Base-by-base conservation (phyloP, 2,329 filamentous ascomycete genomes). In the Pestalotiopsis sp. region DNA sequence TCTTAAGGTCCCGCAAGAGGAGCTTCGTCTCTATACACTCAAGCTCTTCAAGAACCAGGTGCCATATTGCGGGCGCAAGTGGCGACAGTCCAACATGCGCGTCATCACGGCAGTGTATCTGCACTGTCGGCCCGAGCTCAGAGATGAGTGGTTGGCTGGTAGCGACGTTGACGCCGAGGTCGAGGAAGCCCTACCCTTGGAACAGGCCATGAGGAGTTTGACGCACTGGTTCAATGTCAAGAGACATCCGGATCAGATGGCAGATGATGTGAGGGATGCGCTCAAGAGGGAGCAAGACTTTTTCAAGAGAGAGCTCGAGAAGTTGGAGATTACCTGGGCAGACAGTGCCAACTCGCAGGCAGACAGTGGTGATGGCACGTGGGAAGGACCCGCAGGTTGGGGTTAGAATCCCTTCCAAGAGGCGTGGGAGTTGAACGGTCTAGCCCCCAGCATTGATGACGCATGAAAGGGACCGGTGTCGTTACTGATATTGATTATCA, bases 11-110 rank as follows among this genome's bases (percentile, higher is more conserved):
- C 95, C 95, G 0, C 94, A 99, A 75, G 91, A 91, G 1, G 88
- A 94, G 75, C 85, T 99, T 55, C 90, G 96, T 5, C 89, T 97
- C 57, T 98, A 98, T 82, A 97, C 96, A 0, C 88, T 99, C 73
- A 99, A 99, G 81, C 87, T 99, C 0, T 98, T 98, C 89, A 99
- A 99, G 81, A 96, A 94, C 69, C 96, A 99, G 80, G 96, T 99
- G 4, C 96, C 96, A 1, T 99, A 97, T 83, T 98, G 95, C 79
- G 95, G 96, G 24, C 91, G 96, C 57, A 99, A 99, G 82, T 99
- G 96, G 96, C 91, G 96, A 14, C 96, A 98, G 82, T 91, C 90
- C 73, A 98, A 99, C 80, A 99, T 99, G 96, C 92, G 95, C 66
- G 94, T 98, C 75, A 99, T 99, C 76, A 99, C 96, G 0, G 94